Evolutionary conservation across 768 basidiomycete species (phyloP).

Genomic region (Solioccasus polychromus): DNA sequence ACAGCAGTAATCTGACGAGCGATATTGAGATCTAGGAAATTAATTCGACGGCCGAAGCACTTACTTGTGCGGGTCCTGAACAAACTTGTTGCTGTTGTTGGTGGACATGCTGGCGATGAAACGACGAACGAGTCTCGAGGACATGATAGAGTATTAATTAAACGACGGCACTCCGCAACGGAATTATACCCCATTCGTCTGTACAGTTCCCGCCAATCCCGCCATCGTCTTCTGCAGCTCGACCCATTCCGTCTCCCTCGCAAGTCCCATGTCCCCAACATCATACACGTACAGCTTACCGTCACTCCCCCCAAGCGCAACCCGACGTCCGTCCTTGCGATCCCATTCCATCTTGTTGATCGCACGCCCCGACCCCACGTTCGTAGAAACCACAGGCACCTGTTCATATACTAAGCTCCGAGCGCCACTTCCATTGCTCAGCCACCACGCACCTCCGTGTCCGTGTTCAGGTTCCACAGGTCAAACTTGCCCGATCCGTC

Average conservation of each 20-base stretch:
- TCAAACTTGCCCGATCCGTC: constrained; percentile 97
- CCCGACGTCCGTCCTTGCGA: constrained; percentile 85
- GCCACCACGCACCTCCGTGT: constrained; percentile 76
- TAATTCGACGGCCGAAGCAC: too few species aligned
- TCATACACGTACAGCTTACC: constrained; percentile 94
- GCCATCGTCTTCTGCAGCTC: constrained; percentile 87
- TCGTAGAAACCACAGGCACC: constrained; percentile 91
- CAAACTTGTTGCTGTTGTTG: constrained; percentile 11
- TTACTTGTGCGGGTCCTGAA: constrained; percentile 48
- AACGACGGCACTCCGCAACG: constrained; percentile 17
- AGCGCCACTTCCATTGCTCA: background rate
- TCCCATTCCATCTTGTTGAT: constrained; percentile 98
- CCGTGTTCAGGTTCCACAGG: constrained; percentile 95
- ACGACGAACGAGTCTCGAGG: too few species aligned
- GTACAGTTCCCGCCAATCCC: constrained; percentile 56
- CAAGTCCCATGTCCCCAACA: constrained; percentile 85
- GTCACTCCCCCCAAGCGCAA: constrained; percentile 87
- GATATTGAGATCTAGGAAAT: constrained; percentile 25
- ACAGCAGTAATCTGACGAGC: constrained; percentile 49
- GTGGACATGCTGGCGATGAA: constrained; percentile 14
- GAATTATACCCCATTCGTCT: constrained; percentile 35
- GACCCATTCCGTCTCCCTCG: constrained; percentile 90
- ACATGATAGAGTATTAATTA: too few species aligned
- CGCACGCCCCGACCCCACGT: constrained; percentile 73
- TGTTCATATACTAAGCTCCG: constrained; percentile 30